Conservation (phyloP, 2,329 filamentous ascomycete genomes). For the Fonsecaea pedrosoi region DNA sequence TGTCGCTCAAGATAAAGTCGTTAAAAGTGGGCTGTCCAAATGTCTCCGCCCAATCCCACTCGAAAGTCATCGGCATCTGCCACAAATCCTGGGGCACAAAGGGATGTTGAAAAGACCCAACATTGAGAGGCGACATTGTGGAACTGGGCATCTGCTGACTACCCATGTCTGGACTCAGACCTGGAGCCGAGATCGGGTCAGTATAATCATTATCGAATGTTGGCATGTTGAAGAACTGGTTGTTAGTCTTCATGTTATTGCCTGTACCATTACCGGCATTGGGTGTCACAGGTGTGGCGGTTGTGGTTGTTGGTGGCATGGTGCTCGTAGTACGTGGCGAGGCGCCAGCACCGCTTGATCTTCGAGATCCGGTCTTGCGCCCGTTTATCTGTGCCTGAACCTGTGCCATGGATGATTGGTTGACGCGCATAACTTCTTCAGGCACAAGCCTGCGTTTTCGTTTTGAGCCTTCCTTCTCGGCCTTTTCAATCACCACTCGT, state of each 20-base stretch:
- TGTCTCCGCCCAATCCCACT: constrained; percentile 76
- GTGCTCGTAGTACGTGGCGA: constrained; percentile 27
- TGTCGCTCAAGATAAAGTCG: constrained; percentile 35
- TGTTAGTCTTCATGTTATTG: constrained; percentile 30
- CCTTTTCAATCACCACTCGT: constrained; percentile 85
- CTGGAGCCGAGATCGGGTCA: constrained; percentile 49
- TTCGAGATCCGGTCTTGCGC: constrained; percentile 28
- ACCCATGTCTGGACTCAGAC: constrained; percentile 46
- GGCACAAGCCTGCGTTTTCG: constrained; percentile 76
- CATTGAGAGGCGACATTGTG: constrained; percentile 44
- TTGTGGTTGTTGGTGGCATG: constrained; percentile 13
- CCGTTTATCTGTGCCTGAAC: constrained; percentile 38
- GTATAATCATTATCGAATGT: constrained; percentile 46
- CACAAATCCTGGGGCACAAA: constrained; percentile 92
- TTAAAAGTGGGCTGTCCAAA: constrained; percentile 32
- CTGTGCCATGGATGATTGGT: constrained; percentile 41
- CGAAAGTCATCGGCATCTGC: constrained; percentile 93
- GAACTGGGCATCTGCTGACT: constrained; percentile 43
- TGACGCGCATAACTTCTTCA: constrained; percentile 36
- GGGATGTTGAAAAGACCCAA: constrained; percentile 74
- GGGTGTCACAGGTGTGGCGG: constrained; percentile 10
- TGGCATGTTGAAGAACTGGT: constrained; percentile 40
- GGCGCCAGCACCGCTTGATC: constrained; percentile 29
- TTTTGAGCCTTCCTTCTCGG: constrained; percentile 81
- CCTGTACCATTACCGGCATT: constrained; percentile 22